phyloP scores from a whole-genome alignment of 768 basidiomycete genomes.

The Sarcodon aspratus region DNA sequence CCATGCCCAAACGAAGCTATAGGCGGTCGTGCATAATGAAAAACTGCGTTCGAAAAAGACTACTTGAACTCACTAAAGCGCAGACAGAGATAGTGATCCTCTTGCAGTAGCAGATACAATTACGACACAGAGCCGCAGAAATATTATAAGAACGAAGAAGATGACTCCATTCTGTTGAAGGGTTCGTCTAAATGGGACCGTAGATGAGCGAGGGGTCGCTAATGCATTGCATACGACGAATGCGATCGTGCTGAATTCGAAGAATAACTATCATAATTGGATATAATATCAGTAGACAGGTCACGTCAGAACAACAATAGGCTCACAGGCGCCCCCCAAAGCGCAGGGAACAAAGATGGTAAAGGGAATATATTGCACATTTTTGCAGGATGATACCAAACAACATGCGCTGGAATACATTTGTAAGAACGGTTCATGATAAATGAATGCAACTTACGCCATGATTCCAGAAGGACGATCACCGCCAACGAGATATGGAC shows the following conservation, averaged over 20 bases:
- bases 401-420: constrained; percentile 13
- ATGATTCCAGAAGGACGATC: constrained; percentile 11
- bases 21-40: too few relatives aligned
- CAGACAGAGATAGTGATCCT: too few relatives aligned
- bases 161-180: too few relatives aligned
- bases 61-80: too few relatives aligned
- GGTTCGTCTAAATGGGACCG: too few relatives aligned
- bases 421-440: neutral
- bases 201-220: constrained; percentile 18
- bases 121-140: too few relatives aligned
- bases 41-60: too few relatives aligned
- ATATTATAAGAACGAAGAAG: too few relatives aligned
- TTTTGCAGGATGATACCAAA: constrained; percentile 8
- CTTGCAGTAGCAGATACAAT: too few relatives aligned
- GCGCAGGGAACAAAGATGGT: constrained; percentile 10
- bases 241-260: constrained; percentile 21
- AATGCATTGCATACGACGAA: constrained; percentile 23
- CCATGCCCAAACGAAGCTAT: too few relatives aligned
- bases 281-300: too few relatives aligned
- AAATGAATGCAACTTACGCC: constrained; percentile 10
- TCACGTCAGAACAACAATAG: neutral
- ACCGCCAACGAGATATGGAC: constrained; percentile 13
- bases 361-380: constrained; percentile 18
- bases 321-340: constrained; percentile 24
- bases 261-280: constrained; percentile 15